Evolutionary conservation across 805 yeast genomes (phyloP).

Genomic region (Hermanozyma aechmeae): DNA sequence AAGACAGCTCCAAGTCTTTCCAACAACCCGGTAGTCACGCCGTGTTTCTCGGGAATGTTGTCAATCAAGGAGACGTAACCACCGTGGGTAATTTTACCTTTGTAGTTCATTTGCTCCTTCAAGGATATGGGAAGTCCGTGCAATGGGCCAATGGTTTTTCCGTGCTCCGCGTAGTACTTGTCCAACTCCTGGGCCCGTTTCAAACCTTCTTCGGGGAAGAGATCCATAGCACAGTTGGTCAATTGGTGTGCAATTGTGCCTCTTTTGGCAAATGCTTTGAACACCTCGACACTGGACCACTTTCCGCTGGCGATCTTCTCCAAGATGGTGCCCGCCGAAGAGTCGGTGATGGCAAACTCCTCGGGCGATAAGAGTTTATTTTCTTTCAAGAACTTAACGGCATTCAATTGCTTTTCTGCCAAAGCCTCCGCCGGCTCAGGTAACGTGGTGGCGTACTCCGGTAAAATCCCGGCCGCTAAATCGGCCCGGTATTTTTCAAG

Average conservation of each 20-base stretch:
- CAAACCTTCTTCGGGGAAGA: slow-evolving; percentile 54
- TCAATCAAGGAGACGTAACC: slow-evolving; percentile 47
- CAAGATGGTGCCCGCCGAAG: slow-evolving; percentile 33
- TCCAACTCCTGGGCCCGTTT: slow-evolving; percentile 48
- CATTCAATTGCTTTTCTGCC: slow-evolving; percentile 26
- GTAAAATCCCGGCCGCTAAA: slow-evolving; percentile 33
- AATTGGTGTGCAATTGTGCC: slow-evolving; percentile 58
- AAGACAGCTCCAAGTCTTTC: slow-evolving; percentile 54
- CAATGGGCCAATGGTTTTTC: slow-evolving; percentile 49
- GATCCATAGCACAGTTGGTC: slow-evolving; percentile 50
- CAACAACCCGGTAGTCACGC: slow-evolving; percentile 38
- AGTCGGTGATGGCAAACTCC: slow-evolving; percentile 36
- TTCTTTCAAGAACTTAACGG: slow-evolving; percentile 23
- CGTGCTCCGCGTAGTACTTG: slow-evolving; percentile 36
- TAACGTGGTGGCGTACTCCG: slow-evolving; percentile 21
- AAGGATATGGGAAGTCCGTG: slow-evolving; percentile 62
- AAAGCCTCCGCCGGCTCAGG: slow-evolving; percentile 24
- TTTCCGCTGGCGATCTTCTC: slow-evolving; percentile 37
- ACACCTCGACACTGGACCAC: slow-evolving; percentile 40
- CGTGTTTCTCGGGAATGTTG: slow-evolving; percentile 37
- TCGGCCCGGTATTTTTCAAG: slow-evolving; percentile 31
- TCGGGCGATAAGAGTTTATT: slow-evolving; percentile 24
- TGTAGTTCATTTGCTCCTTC: slow-evolving; percentile 53
- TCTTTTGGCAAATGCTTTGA: slow-evolving; percentile 55
- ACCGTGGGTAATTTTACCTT: slow-evolving; percentile 48